These are phyloP conservation scores for Apiospora arundinis DNA, from an alignment of 2,329 filamentous ascomycete species.

Conservation along the genomic window DNA sequence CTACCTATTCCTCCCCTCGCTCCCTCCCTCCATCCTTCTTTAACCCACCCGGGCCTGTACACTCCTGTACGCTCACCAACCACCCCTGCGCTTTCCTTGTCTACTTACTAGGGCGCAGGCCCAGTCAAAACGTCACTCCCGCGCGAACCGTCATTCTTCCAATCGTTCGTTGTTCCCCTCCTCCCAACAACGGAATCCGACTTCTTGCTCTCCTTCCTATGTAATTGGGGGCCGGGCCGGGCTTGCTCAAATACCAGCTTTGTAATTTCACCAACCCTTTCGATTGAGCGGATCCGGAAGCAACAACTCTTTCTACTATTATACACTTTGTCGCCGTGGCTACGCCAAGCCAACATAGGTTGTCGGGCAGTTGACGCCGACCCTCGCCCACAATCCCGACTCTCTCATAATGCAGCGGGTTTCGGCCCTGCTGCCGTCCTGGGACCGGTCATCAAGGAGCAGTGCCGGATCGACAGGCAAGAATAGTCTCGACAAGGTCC, in stretches of 20 bases:
- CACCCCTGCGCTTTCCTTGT: constrained; percentile 15
- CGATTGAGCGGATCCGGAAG: not conserved
- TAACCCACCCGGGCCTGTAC: constrained; percentile 4
- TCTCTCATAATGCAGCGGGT: constrained; percentile 51
- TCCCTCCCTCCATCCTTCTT: constrained; percentile 5
- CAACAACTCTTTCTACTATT: not conserved
- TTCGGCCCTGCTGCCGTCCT: constrained; percentile 50
- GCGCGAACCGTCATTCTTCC: constrained; percentile 12
- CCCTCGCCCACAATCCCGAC: constrained; percentile 27
- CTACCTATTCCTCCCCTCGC: not conserved
- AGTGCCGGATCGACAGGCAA: constrained; percentile 36
- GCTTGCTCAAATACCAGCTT: constrained; percentile 10
- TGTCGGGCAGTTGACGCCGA: constrained; percentile 16
- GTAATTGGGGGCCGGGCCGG: constrained; percentile 10
- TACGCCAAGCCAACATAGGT: constrained; percentile 8
- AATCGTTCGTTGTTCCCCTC: constrained; percentile 3
- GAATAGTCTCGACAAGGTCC: constrained; percentile 45
- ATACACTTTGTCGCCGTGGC: not conserved
- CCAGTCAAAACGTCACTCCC: constrained; percentile 17
- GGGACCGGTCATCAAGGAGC: constrained; percentile 42
- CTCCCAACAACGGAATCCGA: not conserved
- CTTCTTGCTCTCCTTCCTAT: constrained; percentile 1
- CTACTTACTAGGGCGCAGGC: constrained; percentile 16
- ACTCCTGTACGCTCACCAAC: not conserved
- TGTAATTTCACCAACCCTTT: not conserved